Percentiles rank a stretch among this genome's conserved stretches.
These are phyloP conservation scores for Coemansia sp. DNA, from an alignment of 192 early-diverging fungal species.

Conservation along the genomic window DNA sequence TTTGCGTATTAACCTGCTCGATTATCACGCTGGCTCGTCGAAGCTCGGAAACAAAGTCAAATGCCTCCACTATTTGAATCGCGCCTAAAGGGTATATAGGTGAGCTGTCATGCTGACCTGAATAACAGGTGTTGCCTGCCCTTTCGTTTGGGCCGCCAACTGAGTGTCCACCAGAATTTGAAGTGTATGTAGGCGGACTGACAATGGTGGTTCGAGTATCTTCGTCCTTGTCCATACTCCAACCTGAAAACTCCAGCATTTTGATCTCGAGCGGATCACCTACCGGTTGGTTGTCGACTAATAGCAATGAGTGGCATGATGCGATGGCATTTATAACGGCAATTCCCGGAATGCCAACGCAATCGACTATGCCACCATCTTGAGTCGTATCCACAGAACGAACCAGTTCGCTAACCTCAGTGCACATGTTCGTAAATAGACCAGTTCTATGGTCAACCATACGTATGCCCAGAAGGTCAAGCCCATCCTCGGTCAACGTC, in stretches of 20 bases:
- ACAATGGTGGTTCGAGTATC: conserved; percentile 1
- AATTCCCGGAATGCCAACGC: background rate
- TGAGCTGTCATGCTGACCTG: background rate
- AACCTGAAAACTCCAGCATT: conserved; percentile 95
- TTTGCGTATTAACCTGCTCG: conserved; percentile 37
- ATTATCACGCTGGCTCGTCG: conserved; percentile 91
- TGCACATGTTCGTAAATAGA: conserved; percentile 40
- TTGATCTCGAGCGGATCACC: conserved; percentile 96
- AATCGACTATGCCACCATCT: conserved; percentile 1
- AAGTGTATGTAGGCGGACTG: background rate
- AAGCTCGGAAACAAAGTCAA: conserved; percentile 88
- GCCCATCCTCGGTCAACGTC: conserved; percentile 90
- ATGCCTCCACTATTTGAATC: conserved; percentile 67
- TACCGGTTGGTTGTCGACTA: conserved; percentile 76
- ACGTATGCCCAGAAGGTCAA: conserved; percentile 87
- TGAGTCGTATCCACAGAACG: background rate
- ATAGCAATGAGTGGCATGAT: conserved; percentile 80
- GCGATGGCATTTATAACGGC: conserved; percentile 62
- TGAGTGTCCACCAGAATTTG: background rate
- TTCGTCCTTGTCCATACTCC: conserved; percentile 85
- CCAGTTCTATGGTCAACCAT: conserved; percentile 33
- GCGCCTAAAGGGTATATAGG: conserved; percentile 5
- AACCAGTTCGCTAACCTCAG: background rate
- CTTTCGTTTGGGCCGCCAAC: background rate
- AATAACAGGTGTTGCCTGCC: background rate